phyloP scores from a whole-genome alignment of 192 early-diverging fungal genomes.

The Linnemannia exigua region DNA sequence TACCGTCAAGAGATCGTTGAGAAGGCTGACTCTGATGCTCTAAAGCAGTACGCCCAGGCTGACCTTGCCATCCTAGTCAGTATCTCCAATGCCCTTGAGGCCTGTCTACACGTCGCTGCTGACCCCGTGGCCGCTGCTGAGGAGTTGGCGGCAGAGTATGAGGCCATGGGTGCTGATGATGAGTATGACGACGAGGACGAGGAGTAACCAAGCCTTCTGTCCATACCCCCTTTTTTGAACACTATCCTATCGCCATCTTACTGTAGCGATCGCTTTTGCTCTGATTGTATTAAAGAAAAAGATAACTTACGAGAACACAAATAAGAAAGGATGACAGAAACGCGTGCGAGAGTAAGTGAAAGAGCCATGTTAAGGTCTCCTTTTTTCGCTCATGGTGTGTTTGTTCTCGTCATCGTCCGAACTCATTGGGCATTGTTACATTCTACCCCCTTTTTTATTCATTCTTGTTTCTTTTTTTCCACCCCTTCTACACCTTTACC shows the following conservation, averaged over 20 bases:
- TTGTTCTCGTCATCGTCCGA: not conserved
- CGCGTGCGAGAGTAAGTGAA: not conserved
- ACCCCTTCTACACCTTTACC: not conserved
- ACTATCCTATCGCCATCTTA: not conserved
- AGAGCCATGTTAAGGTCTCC: not conserved
- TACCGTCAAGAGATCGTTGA: slow-evolving; percentile 16
- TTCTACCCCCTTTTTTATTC: not conserved
- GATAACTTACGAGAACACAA: not conserved
- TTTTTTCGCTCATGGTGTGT: not conserved
- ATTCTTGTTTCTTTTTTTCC: not conserved
- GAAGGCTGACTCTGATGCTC: not conserved
- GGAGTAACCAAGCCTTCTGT: not conserved
- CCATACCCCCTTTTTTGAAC: not conserved
- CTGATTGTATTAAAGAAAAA: not conserved
- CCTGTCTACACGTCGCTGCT: slow-evolving; percentile 20
- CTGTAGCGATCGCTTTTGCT: not conserved
- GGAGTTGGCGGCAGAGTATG: slow-evolving; percentile 10
- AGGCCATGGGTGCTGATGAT: not conserved
- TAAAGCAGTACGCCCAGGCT: slow-evolving; percentile 3
- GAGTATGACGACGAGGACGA: not conserved
- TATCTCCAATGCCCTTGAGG: slow-evolving; percentile 27
- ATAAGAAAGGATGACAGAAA: not conserved
- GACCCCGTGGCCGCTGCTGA: slow-evolving; percentile 14
- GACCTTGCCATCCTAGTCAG: slow-evolving; percentile 4
- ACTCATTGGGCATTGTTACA: not conserved